Base-by-base conservation (phyloP, 2,329 filamentous ascomycete species). In the Fusarium sp. region DNA sequence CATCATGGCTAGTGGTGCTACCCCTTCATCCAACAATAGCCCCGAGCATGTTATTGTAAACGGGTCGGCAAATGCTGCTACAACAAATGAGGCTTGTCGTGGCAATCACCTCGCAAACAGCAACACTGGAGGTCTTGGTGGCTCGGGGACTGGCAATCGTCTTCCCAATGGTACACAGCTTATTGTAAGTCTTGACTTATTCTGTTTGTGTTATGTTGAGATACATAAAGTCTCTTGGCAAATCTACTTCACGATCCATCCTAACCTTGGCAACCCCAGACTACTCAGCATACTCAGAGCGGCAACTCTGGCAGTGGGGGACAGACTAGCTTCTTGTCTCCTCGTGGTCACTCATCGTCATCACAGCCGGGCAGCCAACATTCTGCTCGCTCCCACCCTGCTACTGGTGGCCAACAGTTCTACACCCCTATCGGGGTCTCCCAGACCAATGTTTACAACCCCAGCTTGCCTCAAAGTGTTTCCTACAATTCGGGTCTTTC, bases 381-480 rank as follows among this genome's bases (percentile, higher is more conserved):
- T 22, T 57, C 57, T 41, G 30, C 32, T 42, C 24, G 45, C 20
- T 62, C 74, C 22, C 55, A 44, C 18, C 50, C 47, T 52, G 15
- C 34, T n/a, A 18, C 50, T 47, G 57, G 54, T 24, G 44, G 65
- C n/a, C 72, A 66, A 30, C 69, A 73, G 32, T 68, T 57, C 28
- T 70, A 64, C 36, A 67, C 68, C 18, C 58, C 66, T 28, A 57
- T 52, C 28, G 58, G 34, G 13, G 36, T 72, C 24, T 50, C 72
- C 9, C 66, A 63, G 41, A 61, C 48, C 34, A 63, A 62, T 18
- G 68, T 52, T 4, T 62, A 69, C 36, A 47, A 59, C 28, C 26
- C 60, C 18, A 58, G 62, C 8, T 47, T 75, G 11, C 68, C 68
- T 8, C 74, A 73, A 48, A 76, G 74, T 54, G 47, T 66, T 26